Evolutionary conservation across 306 rosid genomes (phyloP).

Genomic region (Oemleria cerasiformis): DNA sequence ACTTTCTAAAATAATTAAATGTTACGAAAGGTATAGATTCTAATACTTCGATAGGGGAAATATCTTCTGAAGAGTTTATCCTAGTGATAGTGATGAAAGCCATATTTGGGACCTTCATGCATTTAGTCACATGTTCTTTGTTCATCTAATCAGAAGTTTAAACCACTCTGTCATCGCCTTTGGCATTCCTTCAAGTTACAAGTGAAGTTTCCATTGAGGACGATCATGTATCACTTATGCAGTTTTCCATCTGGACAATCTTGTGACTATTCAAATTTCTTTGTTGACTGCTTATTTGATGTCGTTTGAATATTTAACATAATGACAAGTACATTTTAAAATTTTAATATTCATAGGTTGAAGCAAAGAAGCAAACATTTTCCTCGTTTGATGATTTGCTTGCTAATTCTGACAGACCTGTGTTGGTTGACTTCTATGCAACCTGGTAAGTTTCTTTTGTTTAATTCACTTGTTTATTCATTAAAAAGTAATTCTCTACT

Average conservation of each 20-base stretch:
- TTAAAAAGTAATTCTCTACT: background rate
- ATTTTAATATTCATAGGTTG: conserved; percentile 47
- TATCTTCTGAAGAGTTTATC: background rate
- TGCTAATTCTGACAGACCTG: conserved; percentile 67
- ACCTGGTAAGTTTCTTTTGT: conserved; percentile 57
- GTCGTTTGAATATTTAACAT: background rate
- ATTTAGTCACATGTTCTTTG: background rate
- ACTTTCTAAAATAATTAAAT: background rate
- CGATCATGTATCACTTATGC: background rate
- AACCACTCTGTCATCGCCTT: background rate
- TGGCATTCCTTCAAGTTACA: background rate
- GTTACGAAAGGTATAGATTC: background rate
- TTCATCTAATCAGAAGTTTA: background rate
- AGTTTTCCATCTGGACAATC: conserved; percentile 1
- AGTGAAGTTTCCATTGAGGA: background rate
- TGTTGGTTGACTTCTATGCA: conserved; percentile 93
- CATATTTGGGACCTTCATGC: background rate
- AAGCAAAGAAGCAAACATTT: conserved; percentile 79
- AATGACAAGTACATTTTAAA: conserved; percentile 5
- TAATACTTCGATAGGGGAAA: background rate
- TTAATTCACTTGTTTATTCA: background rate
- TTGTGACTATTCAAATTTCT: background rate
- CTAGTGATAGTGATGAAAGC: background rate
- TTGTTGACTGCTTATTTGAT: background rate
- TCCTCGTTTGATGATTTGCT: conserved; percentile 83